Evolutionary conservation across 176 grass and related monocot genomes (phyloP).

Genomic region (Avena sativa): DNA sequence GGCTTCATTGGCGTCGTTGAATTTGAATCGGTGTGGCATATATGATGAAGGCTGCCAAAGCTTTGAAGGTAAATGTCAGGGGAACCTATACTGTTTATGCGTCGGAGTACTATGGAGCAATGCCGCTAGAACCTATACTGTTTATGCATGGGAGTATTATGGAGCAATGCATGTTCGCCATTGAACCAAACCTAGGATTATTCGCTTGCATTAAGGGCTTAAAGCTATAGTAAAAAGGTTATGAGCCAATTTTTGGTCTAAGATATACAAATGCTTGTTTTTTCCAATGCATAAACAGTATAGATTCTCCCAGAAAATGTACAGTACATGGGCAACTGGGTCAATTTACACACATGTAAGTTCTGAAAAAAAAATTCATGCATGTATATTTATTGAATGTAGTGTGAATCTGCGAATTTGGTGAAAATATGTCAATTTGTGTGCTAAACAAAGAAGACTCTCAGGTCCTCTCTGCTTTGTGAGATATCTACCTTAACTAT

Average conservation of each 20-base stretch:
- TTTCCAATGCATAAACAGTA: not conserved
- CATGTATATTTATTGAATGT: not conserved
- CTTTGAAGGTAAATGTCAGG: constrained; percentile 58
- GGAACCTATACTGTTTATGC: not conserved
- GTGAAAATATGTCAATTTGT: not conserved
- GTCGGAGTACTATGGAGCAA: not conserved
- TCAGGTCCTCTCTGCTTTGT: not conserved
- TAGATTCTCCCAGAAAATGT: not conserved
- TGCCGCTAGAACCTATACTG: not conserved
- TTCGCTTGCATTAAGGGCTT: constrained; percentile 7
- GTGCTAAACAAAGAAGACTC: not conserved
- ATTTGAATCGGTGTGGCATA: constrained; percentile 84
- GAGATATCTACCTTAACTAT: constrained; percentile 14
- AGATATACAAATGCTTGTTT: not conserved
- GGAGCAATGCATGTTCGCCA: not conserved
- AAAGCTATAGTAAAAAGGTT: constrained; percentile 31
- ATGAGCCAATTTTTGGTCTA: not conserved
- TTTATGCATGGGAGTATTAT: not conserved
- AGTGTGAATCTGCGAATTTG: not conserved
- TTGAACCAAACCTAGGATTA: not conserved
- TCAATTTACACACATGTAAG: not conserved
- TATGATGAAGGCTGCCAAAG: constrained; percentile 77
- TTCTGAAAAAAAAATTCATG: not conserved
- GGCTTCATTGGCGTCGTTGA: constrained; percentile 67
- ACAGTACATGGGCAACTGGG: not conserved